Evolutionary conservation across 371 early-diverging fungal genomes (phyloP).

Genomic region (Batrachochytrium dendrobatidis): DNA sequence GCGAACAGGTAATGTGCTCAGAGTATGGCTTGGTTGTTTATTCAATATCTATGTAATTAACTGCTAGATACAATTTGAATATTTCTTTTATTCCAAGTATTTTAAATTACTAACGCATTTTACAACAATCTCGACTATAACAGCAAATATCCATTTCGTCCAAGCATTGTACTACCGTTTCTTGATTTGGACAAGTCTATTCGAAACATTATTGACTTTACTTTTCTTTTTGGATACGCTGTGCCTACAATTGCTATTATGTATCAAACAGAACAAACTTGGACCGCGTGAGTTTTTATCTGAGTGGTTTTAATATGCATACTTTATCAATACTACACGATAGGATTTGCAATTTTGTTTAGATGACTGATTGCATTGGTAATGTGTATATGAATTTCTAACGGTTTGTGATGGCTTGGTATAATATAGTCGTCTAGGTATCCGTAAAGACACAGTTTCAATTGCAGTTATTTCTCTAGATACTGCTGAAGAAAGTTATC

Average conservation of each 20-base stretch:
- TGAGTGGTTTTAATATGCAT: background rate
- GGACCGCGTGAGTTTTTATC: slow-evolving; percentile 70
- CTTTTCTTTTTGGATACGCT: slow-evolving; percentile 81
- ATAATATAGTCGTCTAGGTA: slow-evolving; percentile 51
- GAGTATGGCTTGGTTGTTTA: background rate
- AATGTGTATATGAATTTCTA: background rate
- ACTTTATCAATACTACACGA: too few relatives aligned
- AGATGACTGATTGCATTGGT: background rate
- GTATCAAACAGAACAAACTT: slow-evolving; percentile 70
- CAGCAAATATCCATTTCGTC: slow-evolving; percentile 26
- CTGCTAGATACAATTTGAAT: background rate
- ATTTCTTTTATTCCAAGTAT: background rate
- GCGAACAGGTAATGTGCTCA: slow-evolving; percentile 15
- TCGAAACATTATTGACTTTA: slow-evolving; percentile 78
- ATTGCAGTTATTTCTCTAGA: slow-evolving; percentile 85
- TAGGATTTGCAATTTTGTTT: too few relatives aligned
- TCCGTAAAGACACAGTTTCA: slow-evolving; percentile 66
- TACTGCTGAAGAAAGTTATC: slow-evolving; percentile 59
- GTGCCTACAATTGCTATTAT: slow-evolving; percentile 93
- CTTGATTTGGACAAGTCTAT: slow-evolving; percentile 56
- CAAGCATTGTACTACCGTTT: slow-evolving; percentile 77
- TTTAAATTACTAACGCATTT: background rate
- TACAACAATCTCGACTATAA: background rate
- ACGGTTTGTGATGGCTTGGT: background rate
- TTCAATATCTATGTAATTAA: background rate